Base-by-base conservation (phyloP, 164 flowering plant species). In the Macadamia tetraphylla region DNA sequence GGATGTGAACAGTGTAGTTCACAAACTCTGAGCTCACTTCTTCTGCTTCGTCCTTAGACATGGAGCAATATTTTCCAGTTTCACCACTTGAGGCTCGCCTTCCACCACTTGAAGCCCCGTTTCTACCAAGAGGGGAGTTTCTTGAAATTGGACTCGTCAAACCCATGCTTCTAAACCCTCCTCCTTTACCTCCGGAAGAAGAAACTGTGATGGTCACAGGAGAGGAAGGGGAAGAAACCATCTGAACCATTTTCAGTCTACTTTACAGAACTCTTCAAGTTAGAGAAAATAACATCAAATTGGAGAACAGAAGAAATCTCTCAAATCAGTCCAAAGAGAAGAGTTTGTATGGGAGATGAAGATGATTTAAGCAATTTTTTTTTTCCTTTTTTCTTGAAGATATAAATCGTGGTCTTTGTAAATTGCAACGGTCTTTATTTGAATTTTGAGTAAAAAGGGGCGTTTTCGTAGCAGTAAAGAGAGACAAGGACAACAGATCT, bases 1-100 rank as follows among this genome's bases (percentile, higher is more conserved):
- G 98, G 14, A 93, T 88, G 57, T 90, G 93, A 58, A 93, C 96
- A 0, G 97, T 89, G 75, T 93, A 93, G 3, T 73, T 65, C 5
- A 88, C 89, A 30, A 71, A 85, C 32, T 90, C 92, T 0, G 88
- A 63, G 52, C 49, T 79, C 18, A 72, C 48, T 30, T 74, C 83
- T 58, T 81, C 89, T 9, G 66, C 57, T 9, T 76, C 71, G 32
- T 77, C 82, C 70, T 75, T 78, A 0, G 84, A 70, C 74, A 74
- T 74, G 0, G 89, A 78, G 53, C 77, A 71, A 57, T 80, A 81
- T 66, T 86, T 70, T 52, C 89, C 87, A 35, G 40, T 35, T 35
- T 35, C 40, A 40, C 85, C 86, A 18, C 81, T 76, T 0, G 79
- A 76, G 17, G 69, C 67, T 29, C 75, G 60, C 4, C 51, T 68